Evolutionary conservation across 352 stramenopile genomes (phyloP).

Genomic region (Phytophthora ramorum): DNA sequence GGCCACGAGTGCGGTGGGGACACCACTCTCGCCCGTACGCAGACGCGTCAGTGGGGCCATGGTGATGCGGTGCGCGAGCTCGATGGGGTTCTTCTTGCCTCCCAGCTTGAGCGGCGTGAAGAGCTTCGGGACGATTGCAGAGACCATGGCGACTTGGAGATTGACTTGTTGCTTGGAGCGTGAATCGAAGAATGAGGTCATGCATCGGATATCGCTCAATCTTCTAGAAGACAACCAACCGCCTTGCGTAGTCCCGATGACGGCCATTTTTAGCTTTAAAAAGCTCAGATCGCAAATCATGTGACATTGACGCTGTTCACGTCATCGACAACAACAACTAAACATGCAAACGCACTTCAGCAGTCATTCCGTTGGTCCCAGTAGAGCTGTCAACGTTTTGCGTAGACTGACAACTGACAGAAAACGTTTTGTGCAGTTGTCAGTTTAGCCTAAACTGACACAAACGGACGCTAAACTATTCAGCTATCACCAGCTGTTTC

Average conservation of each 20-base stretch:
- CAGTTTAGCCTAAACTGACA: too few species aligned
- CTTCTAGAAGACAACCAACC: not conserved
- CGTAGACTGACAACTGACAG: too few species aligned
- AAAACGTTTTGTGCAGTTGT: too few species aligned
- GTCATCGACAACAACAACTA: not conserved
- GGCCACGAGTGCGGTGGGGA: slow-evolving; percentile 32
- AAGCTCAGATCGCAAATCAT: not conserved
- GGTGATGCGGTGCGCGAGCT: slow-evolving; percentile 54
- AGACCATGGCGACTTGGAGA: slow-evolving; percentile 17
- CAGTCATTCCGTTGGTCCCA: too few species aligned
- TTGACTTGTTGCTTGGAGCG: not conserved
- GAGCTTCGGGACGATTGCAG: slow-evolving; percentile 28
- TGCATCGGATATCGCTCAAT: not conserved
- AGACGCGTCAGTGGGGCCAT: slow-evolving; percentile 57
- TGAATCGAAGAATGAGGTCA: slow-evolving; percentile 17
- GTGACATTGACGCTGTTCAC: not conserved
- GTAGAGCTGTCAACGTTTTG: too few species aligned
- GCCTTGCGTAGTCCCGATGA: not conserved
- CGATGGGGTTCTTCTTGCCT: slow-evolving; percentile 32
- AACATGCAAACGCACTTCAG: not conserved
- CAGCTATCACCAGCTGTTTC: too few species aligned
- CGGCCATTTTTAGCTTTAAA: not conserved
- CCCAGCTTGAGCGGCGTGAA: slow-evolving; percentile 48
- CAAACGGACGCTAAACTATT: too few species aligned
- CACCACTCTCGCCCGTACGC: slow-evolving; percentile 31